Percentiles rank a stretch among this genome's conserved stretches.
phyloP scores from a whole-genome alignment of 257 asterid species.

The Solanum paucissectum region DNA sequence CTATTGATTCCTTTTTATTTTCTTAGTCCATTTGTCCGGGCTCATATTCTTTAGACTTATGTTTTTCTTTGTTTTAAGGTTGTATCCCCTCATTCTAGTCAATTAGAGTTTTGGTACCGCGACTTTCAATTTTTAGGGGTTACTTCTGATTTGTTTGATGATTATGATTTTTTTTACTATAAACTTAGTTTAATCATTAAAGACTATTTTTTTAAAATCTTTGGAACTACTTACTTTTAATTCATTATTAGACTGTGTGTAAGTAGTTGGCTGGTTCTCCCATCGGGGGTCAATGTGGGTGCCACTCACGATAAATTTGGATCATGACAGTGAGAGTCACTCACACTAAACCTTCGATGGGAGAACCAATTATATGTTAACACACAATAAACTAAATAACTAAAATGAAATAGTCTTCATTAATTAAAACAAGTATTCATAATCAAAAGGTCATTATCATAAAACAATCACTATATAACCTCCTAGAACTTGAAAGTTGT shows the following conservation, averaged over 20 bases:
- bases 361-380: background rate
- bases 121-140: background rate
- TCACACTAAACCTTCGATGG: background rate
- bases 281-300: background rate
- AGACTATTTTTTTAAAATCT: too few species aligned
- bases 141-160: background rate
- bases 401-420: background rate
- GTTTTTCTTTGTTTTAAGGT: too few species aligned
- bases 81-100: background rate
- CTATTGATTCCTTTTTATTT: background rate
- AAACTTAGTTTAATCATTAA: background rate
- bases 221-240: background rate
- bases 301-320: background rate
- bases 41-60: background rate
- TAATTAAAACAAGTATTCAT: too few species aligned
- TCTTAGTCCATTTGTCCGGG: background rate
- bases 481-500: too few species aligned
- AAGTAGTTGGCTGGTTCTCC: background rate
- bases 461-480: too few species aligned
- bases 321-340: background rate
- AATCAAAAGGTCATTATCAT: too few species aligned
- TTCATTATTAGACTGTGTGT: background rate
- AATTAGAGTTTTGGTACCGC: background rate
- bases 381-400: background rate
- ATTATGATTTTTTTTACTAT: background rate